Base-by-base conservation (phyloP, 2,329 filamentous ascomycete species). In the Trematosphaeria pertusa region DNA sequence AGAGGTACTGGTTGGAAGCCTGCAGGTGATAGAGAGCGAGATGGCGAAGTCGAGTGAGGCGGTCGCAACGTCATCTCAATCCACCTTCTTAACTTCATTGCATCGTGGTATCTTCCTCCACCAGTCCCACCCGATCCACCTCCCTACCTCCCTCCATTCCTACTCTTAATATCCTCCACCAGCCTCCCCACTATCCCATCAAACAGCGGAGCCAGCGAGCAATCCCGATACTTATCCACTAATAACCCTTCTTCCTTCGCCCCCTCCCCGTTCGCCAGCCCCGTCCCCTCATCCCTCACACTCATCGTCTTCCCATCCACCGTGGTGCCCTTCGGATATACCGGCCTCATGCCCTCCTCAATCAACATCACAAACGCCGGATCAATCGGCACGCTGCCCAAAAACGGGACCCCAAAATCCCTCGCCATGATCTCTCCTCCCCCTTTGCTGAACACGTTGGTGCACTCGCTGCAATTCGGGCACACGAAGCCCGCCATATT, bases 401-500 rank as follows among this genome's bases (percentile, higher is more conserved):
- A 73, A 62, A 97, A 97, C 12, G 82, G 84, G 26, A 97, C 89
- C 0, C 78, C 78, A 67, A 96, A 94, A 59, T 97, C 91, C 37
- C 83, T 76, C 5, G 93, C 91, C 91, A 99, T 96, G 18, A 88
- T 82, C 70, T 89, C 79, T 6, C 94, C 94, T 3, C 94, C 94
- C 3, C 94, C 94, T 44, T 89, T 92, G 40, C 87, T 91, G 70
- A 99, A 99, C 40, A 97, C 83, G 73, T 97, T 90, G 41, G 90
- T 96, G 73, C 93, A 95, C 70, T 97, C 91, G 39, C 80, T 81
- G 64, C 83, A 86, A 50, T 83, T 85, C 11, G 83, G 83, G 65
- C 89, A 94, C n/a, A 94, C 88, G 61, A 89, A 95, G 2, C 90
- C 90, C 57, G 87, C 87, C 94, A 99, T 97, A 70, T 99, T 99